These are phyloP conservation scores for Fusarium pseudocircinatum DNA, from an alignment of 2,329 filamentous ascomycete genomes.

Conservation along the genomic window DNA sequence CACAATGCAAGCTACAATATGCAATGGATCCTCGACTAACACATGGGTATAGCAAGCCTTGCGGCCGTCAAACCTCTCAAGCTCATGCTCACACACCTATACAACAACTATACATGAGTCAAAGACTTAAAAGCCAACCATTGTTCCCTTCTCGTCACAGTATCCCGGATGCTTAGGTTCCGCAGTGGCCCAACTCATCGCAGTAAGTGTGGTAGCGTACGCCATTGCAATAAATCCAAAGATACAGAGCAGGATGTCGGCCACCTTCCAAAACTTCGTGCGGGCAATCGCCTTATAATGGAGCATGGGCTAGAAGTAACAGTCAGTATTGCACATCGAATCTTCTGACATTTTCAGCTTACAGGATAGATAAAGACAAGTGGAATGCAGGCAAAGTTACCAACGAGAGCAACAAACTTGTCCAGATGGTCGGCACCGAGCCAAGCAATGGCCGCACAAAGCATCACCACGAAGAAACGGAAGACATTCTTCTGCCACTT, in stretches of 20 bases:
- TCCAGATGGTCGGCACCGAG: constrained; percentile 91
- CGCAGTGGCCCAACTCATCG: constrained; percentile 83
- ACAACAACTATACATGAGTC: neutral
- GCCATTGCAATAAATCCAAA: constrained; percentile 89
- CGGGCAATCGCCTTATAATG: constrained; percentile 85
- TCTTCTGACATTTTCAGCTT: constrained; percentile 55
- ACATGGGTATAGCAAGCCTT: constrained; percentile 15
- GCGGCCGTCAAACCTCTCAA: constrained; percentile 15
- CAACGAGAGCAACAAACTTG: constrained; percentile 96
- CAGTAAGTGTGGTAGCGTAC: constrained; percentile 88
- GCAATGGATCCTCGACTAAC: constrained; percentile 24
- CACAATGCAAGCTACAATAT: constrained; percentile 36
- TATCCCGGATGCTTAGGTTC: constrained; percentile 61
- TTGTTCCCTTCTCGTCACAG: constrained; percentile 56
- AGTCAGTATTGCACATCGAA: constrained; percentile 43
- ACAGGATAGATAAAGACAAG: constrained; percentile 98
- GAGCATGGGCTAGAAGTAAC: constrained; percentile 77
- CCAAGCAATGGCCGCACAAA: constrained; percentile 91
- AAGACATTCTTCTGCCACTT: constrained; percentile 99
- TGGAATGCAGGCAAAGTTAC: constrained; percentile 97
- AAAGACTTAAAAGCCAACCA: constrained; percentile 24
- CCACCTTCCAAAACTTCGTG: constrained; percentile 70
- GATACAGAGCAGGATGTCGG: constrained; percentile 80
- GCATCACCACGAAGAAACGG: constrained; percentile 88
- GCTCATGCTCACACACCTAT: neutral